These are phyloP conservation scores for Aspergillus sp. DNA, from an alignment of 2,329 filamentous ascomycete genomes.

Conservation along the genomic window DNA sequence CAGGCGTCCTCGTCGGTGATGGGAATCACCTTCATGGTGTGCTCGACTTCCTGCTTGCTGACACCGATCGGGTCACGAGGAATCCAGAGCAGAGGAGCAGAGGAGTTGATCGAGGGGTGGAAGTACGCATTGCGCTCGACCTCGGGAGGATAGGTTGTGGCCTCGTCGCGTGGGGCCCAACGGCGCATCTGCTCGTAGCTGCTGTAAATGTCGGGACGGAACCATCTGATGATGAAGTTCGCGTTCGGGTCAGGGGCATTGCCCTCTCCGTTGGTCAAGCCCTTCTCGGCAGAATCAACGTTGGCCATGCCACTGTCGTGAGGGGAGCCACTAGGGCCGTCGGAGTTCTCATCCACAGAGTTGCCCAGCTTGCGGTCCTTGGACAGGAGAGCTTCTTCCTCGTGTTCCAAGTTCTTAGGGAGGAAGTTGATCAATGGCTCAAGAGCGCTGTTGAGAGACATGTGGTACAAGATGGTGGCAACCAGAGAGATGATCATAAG, in stretches of 20 bases:
- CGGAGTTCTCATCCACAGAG: constrained; percentile 16
- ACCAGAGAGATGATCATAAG: constrained; percentile 73
- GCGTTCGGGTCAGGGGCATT: constrained; percentile 25
- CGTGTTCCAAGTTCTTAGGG: constrained; percentile 65
- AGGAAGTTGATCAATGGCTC: constrained; percentile 73
- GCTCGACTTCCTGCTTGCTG: constrained; percentile 69
- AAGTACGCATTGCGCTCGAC: constrained; percentile 66
- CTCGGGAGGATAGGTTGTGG: constrained; percentile 57
- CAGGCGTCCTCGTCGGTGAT: constrained; percentile 76
- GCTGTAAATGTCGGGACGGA: constrained; percentile 72
- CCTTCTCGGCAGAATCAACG: constrained; percentile 33
- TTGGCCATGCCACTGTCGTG: constrained; percentile 22
- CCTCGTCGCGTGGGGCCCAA: constrained; percentile 58
- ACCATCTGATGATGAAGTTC: constrained; percentile 49
- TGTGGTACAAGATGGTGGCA: constrained; percentile 71
- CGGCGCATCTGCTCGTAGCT: constrained; percentile 68
- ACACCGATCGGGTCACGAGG: constrained; percentile 71
- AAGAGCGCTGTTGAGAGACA: constrained; percentile 66
- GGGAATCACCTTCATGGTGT: constrained; percentile 65
- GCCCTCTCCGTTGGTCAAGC: constrained; percentile 16
- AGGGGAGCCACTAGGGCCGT: too few relatives aligned
- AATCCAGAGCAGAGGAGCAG: constrained; percentile 75
- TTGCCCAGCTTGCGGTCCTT: constrained; percentile 20
- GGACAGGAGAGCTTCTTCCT: constrained; percentile 47
- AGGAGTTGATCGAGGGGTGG: constrained; percentile 63